Evolutionary conservation across 2,329 filamentous ascomycete species (phyloP).

Genomic region (Zymoseptoria crescenta): DNA sequence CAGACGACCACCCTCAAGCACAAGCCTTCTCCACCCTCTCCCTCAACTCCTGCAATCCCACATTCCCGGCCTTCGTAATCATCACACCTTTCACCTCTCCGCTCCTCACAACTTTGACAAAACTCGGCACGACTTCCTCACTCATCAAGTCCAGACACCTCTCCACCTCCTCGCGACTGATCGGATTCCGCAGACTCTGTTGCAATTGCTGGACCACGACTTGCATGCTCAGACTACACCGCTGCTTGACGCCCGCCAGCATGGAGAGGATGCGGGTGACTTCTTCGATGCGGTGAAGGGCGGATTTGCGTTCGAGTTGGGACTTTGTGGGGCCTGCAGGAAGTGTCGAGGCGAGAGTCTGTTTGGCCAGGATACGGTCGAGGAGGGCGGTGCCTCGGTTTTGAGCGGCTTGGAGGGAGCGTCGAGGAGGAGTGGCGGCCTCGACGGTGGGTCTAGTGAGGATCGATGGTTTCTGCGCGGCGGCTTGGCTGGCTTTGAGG

Average conservation of each 20-base stretch:
- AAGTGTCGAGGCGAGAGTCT: conserved; percentile 27
- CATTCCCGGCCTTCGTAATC: conserved; percentile 27
- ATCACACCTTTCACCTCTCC: conserved; percentile 38
- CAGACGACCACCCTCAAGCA: background rate
- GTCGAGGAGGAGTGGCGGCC: background rate
- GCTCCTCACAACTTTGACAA: conserved; percentile 34
- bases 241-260: conserved; percentile 30
- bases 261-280: conserved; percentile 37
- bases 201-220: conserved; percentile 37
- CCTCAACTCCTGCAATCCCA: conserved; percentile 22
- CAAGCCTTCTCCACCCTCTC: conserved; percentile 19
- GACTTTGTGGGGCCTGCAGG: conserved; percentile 32
- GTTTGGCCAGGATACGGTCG: conserved; percentile 45
- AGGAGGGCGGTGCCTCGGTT: conserved; percentile 39
- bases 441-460: conserved; percentile 3
- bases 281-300: conserved; percentile 41
- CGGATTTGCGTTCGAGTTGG: conserved; percentile 39
- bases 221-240: conserved; percentile 39
- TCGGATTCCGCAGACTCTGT: conserved; percentile 39
- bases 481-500: conserved; percentile 49
- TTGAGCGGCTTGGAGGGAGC: conserved; percentile 31
- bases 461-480: conserved; percentile 18
- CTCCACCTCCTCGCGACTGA: conserved; percentile 39
- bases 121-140: conserved; percentile 37
- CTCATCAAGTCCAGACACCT: conserved; percentile 38